Evolutionary conservation across 2,329 filamentous ascomycete species (phyloP), one percentile per base, ranked within the genome.

Genomic region (Dothistroma septosporum): DNA sequence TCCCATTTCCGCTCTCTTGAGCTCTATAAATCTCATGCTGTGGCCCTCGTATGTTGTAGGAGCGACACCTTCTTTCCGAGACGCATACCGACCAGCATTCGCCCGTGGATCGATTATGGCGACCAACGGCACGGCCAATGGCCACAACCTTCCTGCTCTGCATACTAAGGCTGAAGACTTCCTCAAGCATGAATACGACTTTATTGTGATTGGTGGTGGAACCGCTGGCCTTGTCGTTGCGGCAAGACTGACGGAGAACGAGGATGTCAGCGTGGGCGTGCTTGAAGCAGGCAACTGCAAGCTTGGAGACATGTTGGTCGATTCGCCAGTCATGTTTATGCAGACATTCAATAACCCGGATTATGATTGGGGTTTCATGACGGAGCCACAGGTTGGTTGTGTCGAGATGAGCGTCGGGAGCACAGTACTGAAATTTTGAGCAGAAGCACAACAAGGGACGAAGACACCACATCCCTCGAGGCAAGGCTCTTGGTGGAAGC

Each of bases 401-500:
- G 35, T 31, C 35, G 10, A 37, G 19, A 12, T 14, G 19, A 41
- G 10, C 49, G 8, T 22, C 10, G 4, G 22, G 33, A 31, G 28
- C 16, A 12, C 31, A 22, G 31, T 44, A 57, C 56, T 61, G 41
- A 61, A 48, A 4, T 5, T 8, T 8, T 16, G 4, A 5, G 28
- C 4, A 66, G 62, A 60, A 57, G 41, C 46, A 57, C 55, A 67
- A 67, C 57, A 62, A 65, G 53, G 57, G 57, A 41, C 63, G 65
- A 56, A 50, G 63, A 44, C 65, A 69, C 28, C 67, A 69, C 56
- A 67, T 69, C 19, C 67, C 67, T 22, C 62, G 67, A 21, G 77
- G 76, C 2, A 75, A 74, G 49, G 71, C 72, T 0, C 66, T 79
- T 1, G 77, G 76, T 31, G 77, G 77, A 12, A 72, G 70, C 46